A percentile compares a stretch with the other conserved stretches of the same genome.
Evolutionary conservation across 1,139 yeast species (phyloP).

Genomic region (Sugiyamaella novakii): DNA sequence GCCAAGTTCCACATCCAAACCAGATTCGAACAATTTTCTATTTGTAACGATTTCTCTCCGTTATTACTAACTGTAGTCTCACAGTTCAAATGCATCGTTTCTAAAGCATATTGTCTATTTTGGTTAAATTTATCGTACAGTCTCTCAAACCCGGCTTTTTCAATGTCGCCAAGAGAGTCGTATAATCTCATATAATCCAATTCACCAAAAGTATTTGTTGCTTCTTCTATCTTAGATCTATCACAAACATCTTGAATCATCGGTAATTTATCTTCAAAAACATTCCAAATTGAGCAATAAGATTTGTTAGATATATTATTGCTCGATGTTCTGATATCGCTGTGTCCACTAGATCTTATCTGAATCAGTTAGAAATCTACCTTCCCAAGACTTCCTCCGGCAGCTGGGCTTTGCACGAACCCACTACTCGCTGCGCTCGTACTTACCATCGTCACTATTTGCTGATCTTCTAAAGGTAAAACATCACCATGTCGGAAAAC

Average conservation of each 20-base stretch:
- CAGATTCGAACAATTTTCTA: conserved; percentile 35
- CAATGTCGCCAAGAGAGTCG: conserved; percentile 44
- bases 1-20: conserved; percentile 44
- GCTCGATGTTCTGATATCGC: too few species aligned
- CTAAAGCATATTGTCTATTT: conserved; percentile 69
- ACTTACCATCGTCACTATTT: conserved; percentile 25
- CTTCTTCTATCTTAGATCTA: not conserved
- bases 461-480: conserved; percentile 23
- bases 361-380: not conserved
- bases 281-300: not conserved
- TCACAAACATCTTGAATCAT: conserved; percentile 8
- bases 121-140: conserved; percentile 67
- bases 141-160: conserved; percentile 57
- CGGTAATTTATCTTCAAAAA: conserved; percentile 9
- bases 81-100: conserved; percentile 49
- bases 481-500: conserved; percentile 25
- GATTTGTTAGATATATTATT: not conserved
- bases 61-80: conserved; percentile 57
- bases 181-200: conserved; percentile 31
- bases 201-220: conserved; percentile 22
- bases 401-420: not conserved
- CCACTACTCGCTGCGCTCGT: not conserved
- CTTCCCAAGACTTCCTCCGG: too few species aligned
- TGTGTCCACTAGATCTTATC: conserved; percentile 1
- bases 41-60: conserved; percentile 56